phyloP scores from a whole-genome alignment of 345 rosid species.

The Eutrema yunnanense region DNA sequence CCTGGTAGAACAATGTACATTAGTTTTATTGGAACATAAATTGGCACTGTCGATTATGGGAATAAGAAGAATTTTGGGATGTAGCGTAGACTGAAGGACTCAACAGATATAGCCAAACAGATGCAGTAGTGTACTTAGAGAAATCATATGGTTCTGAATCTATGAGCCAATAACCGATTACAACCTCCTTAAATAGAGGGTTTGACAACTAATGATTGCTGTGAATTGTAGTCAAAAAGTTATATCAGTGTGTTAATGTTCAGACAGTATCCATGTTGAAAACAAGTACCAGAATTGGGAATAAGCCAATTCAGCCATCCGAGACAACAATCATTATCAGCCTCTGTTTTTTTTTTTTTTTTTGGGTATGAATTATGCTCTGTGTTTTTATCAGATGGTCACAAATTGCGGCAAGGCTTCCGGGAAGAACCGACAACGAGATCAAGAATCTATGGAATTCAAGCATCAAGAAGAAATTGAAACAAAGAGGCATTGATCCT shows the following conservation, averaged over 20 bases:
- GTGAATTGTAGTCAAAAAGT: not conserved
- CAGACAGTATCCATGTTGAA: not conserved
- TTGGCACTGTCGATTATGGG: too few relatives aligned
- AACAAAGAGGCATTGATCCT: constrained; percentile 52
- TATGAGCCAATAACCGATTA: too few relatives aligned
- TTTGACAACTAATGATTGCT: not conserved
- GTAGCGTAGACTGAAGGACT: not conserved
- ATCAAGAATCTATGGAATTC: constrained; percentile 65
- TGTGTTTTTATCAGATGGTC: constrained; percentile 44
- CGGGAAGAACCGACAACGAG: constrained; percentile 59
- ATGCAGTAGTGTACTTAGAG: too few relatives aligned
- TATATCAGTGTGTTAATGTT: not conserved
- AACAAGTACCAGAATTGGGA: not conserved
- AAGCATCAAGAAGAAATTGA: constrained; percentile 57
- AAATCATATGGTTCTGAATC: too few relatives aligned
- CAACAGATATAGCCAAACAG: not conserved
- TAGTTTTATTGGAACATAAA: not conserved
- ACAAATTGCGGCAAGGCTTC: constrained; percentile 51
- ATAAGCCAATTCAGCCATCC: not conserved
- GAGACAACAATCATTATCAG: too few relatives aligned
- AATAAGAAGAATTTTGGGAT: not conserved
- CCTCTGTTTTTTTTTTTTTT: too few relatives aligned
- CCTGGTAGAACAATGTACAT: not conserved
- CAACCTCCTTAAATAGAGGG: too few relatives aligned
- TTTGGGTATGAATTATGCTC: not conserved